A percentile compares a stretch with the other conserved stretches of the same genome.
phyloP scores from a whole-genome alignment of 2,329 filamentous ascomycete species.

The Aspergillus viridinutans region DNA sequence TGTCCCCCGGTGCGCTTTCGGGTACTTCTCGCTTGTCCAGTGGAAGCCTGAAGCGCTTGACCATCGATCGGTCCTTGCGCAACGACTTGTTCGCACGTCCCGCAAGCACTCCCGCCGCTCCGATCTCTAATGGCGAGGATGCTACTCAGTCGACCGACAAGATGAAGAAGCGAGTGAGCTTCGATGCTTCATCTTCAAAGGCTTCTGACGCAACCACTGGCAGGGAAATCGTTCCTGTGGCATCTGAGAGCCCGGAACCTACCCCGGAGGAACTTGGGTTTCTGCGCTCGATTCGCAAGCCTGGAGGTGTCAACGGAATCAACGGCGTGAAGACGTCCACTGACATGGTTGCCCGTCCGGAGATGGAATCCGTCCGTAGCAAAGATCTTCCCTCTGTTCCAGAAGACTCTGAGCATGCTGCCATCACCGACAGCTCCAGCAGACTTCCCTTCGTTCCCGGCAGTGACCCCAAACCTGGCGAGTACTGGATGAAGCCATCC shows the following conservation, averaged over 20 bases:
- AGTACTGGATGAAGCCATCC: slow-evolving; percentile 82
- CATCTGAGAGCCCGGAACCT: slow-evolving; percentile 49
- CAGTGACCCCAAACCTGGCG: slow-evolving; percentile 58
- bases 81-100: slow-evolving; percentile 55
- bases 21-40: slow-evolving; percentile 62
- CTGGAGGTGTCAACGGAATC: slow-evolving; percentile 43
- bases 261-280: slow-evolving; percentile 58
- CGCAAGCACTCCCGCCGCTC: slow-evolving; percentile 28
- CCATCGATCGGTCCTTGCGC: slow-evolving; percentile 83
- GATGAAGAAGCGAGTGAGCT: slow-evolving; percentile 80
- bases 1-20: slow-evolving; percentile 81
- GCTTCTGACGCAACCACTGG: slow-evolving; percentile 31
- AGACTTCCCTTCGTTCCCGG: slow-evolving; percentile 26
- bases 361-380: slow-evolving; percentile 68
- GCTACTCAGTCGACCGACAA: slow-evolving; percentile 32
- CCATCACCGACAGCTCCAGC: slow-evolving; percentile 35
- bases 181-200: slow-evolving; percentile 63
- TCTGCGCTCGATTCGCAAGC: slow-evolving; percentile 52
- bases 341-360: slow-evolving; percentile 42
- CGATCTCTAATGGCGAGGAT: slow-evolving; percentile 39
- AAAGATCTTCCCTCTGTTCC: slow-evolving; percentile 76
- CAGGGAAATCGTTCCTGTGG: slow-evolving; percentile 51
- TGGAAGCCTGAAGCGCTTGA: slow-evolving; percentile 78
- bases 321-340: slow-evolving; percentile 32
- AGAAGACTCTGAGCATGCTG: slow-evolving; percentile 48